These are phyloP conservation scores for Aspergillus floridensis DNA, from an alignment of 2,329 filamentous ascomycete species.

Conservation along the genomic window DNA sequence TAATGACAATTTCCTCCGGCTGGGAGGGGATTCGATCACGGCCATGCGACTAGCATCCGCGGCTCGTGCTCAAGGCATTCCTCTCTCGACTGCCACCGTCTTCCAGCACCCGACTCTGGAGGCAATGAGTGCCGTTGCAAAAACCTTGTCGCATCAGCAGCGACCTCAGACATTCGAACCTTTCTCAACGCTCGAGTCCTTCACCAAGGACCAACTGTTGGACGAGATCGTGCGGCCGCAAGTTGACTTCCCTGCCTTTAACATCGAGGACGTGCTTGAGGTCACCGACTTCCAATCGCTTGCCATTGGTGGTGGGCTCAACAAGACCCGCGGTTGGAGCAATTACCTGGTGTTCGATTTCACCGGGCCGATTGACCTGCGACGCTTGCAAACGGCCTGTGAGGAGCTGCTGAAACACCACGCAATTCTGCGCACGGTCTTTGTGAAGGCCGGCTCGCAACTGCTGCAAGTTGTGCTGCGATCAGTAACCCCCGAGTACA, in stretches of 20 bases:
- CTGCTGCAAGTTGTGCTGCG: slow-evolving; percentile 43
- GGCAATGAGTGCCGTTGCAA: slow-evolving; percentile 8
- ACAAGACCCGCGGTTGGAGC: slow-evolving; percentile 11
- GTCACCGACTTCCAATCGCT: slow-evolving; percentile 15
- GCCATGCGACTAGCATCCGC: slow-evolving; percentile 9
- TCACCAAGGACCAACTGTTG: slow-evolving; percentile 7
- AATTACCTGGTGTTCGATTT: slow-evolving; percentile 18
- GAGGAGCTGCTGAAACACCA: slow-evolving; percentile 12
- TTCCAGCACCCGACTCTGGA: slow-evolving; percentile 24
- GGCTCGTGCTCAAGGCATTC: slow-evolving; percentile 14
- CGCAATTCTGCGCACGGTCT: slow-evolving; percentile 56
- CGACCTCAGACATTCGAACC: slow-evolving; percentile 9
- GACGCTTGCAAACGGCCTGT: slow-evolving; percentile 15
- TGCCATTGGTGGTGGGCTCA: slow-evolving; percentile 14
- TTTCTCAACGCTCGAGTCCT: slow-evolving; percentile 9
- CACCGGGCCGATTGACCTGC: slow-evolving; percentile 14
- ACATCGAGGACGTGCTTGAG: slow-evolving; percentile 13
- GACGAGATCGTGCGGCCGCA: slow-evolving; percentile 10
- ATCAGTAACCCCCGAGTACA: neutral
- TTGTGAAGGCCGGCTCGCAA: slow-evolving; percentile 46
- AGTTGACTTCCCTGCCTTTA: slow-evolving; percentile 1
- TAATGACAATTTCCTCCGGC: slow-evolving; percentile 17
- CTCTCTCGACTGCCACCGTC: slow-evolving; percentile 26
- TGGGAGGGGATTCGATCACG: slow-evolving; percentile 16
- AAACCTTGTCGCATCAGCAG: slow-evolving; percentile 6